These are phyloP conservation scores for Boletus vinaceobasis DNA, from an alignment of 768 basidiomycete species.

Conservation along the genomic window DNA sequence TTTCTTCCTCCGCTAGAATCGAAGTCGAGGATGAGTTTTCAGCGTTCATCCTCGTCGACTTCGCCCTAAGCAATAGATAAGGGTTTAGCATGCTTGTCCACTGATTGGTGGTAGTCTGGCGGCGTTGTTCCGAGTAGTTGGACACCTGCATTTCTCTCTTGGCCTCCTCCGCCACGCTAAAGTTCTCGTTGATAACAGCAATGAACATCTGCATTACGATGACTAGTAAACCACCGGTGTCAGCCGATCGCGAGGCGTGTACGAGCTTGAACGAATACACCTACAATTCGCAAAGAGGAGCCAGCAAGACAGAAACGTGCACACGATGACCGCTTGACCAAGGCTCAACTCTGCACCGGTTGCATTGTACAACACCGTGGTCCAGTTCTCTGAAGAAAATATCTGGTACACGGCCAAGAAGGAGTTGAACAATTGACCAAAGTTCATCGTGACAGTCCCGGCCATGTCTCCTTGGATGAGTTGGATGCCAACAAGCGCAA, in stretches of 20 bases:
- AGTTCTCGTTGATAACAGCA: conserved; percentile 96
- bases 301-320: conserved; percentile 78
- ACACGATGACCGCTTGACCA: conserved; percentile 66
- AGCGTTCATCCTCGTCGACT: conserved; percentile 68
- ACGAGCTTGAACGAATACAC: conserved; percentile 24
- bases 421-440: conserved; percentile 77
- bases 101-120: conserved; percentile 40
- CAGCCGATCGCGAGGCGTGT: background rate
- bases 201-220: conserved; percentile 95
- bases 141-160: conserved; percentile 81
- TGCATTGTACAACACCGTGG: conserved; percentile 63
- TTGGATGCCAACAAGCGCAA: conserved; percentile 79
- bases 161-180: conserved; percentile 85
- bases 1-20: conserved; percentile 77
- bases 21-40: conserved; percentile 69
- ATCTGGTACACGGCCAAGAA: conserved; percentile 88
- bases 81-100: conserved; percentile 84
- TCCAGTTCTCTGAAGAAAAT: conserved; percentile 95
- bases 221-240: conserved; percentile 44
- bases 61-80: conserved; percentile 77
- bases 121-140: conserved; percentile 59
- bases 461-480: conserved; percentile 80
- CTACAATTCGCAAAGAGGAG: conserved; percentile 88
- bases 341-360: conserved; percentile 57
- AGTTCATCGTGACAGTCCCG: conserved; percentile 56